A percentile compares a stretch with the other conserved stretches of the same genome.
Evolutionary conservation across 345 rosid genomes (phyloP).

Genomic region (Punica granatum): DNA sequence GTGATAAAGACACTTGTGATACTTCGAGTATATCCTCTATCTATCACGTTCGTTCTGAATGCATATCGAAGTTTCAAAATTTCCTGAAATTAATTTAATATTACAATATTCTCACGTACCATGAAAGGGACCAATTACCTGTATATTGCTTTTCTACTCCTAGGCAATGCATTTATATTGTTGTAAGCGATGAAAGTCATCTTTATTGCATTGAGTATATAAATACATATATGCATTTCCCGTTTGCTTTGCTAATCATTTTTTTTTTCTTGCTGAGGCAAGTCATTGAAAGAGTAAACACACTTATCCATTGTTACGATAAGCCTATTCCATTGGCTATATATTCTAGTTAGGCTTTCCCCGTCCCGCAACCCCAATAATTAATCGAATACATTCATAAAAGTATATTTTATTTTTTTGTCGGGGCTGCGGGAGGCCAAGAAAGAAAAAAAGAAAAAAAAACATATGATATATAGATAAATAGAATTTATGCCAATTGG

Average conservation of each 20-base stretch:
- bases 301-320: not conserved
- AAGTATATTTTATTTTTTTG: not conserved
- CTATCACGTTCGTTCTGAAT: not conserved
- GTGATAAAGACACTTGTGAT: not conserved
- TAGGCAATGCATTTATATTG: too few relatives aligned
- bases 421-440: not conserved
- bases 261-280: not conserved
- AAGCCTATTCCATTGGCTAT: not conserved
- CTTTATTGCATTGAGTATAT: too few relatives aligned
- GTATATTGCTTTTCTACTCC: too few relatives aligned
- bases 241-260: too few relatives aligned
- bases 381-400: not conserved
- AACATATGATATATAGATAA: not conserved
- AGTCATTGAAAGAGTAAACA: not conserved
- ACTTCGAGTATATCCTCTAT: not conserved
- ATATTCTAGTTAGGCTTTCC: not conserved
- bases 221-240: too few relatives aligned
- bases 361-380: not conserved
- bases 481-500: not conserved
- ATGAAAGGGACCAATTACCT: too few relatives aligned
- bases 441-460: not conserved
- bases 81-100: not conserved
- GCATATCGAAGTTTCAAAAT: not conserved
- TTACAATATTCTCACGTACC: too few relatives aligned
- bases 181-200: too few relatives aligned